Conservation (phyloP, 768 basidiomycete species). For the Suillus plorans region DNA sequence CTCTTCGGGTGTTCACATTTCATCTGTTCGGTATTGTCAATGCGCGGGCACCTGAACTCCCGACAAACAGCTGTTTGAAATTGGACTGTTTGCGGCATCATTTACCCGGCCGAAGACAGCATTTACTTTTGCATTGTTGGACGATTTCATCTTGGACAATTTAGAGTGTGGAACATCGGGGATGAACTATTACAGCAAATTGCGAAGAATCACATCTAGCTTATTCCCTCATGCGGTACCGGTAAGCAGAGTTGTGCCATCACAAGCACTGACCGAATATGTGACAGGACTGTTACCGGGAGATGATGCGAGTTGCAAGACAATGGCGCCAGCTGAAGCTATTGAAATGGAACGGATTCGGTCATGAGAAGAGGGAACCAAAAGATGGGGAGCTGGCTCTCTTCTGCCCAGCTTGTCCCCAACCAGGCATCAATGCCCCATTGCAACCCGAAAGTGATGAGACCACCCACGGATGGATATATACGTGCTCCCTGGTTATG, state of each 20-base stretch:
- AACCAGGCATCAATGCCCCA: not conserved
- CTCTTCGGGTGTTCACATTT: not conserved
- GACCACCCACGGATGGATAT: no score
- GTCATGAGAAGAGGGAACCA: not conserved
- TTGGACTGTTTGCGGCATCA: not conserved
- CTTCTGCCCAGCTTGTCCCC: slow-evolving; percentile 8
- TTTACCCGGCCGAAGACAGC: not conserved
- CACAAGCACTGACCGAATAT: no score
- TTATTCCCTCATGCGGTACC: not conserved
- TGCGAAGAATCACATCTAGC: not conserved
- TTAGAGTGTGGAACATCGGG: not conserved
- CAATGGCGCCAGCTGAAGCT: slow-evolving; percentile 21
- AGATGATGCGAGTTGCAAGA: slow-evolving; percentile 12
- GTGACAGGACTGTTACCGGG: slow-evolving; percentile 11
- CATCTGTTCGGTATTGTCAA: not conserved
- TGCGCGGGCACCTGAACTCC: not conserved
- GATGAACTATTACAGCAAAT: not conserved
- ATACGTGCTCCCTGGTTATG: not conserved
- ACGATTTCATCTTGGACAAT: slow-evolving; percentile 1
- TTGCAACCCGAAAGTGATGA: not conserved
- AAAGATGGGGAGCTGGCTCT: not conserved
- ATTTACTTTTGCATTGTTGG: not conserved
- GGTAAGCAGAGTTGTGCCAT: not conserved
- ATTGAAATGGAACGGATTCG: slow-evolving; percentile 18
- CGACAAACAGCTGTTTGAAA: not conserved